Base-by-base conservation (phyloP, 805 yeast genomes). In the Ogataea paraovalis region DNA sequence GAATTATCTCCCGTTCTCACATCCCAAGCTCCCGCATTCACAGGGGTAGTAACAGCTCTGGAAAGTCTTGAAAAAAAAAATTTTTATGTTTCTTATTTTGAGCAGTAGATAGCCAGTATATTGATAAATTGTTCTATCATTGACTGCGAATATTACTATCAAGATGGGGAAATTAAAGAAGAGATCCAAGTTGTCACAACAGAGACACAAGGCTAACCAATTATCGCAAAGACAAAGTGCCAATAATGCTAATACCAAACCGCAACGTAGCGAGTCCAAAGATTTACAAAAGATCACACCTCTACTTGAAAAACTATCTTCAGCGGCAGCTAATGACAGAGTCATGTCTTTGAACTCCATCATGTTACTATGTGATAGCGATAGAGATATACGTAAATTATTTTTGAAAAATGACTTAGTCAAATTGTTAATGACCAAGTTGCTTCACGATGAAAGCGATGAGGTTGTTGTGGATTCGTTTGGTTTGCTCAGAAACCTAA, bases 111-210 rank as follows among this genome's bases (percentile, higher is more conserved):
- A n/a, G n/a, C n/a, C n/a, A n/a, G n/a, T n/a, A n/a, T n/a, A n/a
- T n/a, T n/a, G n/a, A n/a, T n/a, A n/a, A n/a, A n/a, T n/a, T n/a
- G n/a, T n/a, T n/a, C n/a, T n/a, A n/a, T n/a, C n/a, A n/a, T n/a
- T n/a, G n/a, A n/a, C n/a, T n/a, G n/a, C n/a, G n/a, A n/a, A n/a
- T n/a, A n/a, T n/a, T n/a, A n/a, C n/a, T n/a, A n/a, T n/a, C n/a
- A n/a, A n/a, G n/a, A 86, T 86, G 95, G 95, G 86, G 42, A 86
- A 85, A 66, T 75, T 86, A 37, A 86, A 83, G 74, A 84, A 79
- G 63, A 79, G 79, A 63, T 77, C 83, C 2, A 78, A 77, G 69
- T 67, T 75, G 2, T 71, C 82, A 0, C 59, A 58, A 34, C 60
- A 56, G 41, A 51, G 63, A 44, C 56, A 51, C 30, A 55, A 54